Evolutionary conservation across 495 filamentous ascomycete species (phyloP), one percentile per base, ranked within the genome.

Genomic region (Penicillium arizonense): DNA sequence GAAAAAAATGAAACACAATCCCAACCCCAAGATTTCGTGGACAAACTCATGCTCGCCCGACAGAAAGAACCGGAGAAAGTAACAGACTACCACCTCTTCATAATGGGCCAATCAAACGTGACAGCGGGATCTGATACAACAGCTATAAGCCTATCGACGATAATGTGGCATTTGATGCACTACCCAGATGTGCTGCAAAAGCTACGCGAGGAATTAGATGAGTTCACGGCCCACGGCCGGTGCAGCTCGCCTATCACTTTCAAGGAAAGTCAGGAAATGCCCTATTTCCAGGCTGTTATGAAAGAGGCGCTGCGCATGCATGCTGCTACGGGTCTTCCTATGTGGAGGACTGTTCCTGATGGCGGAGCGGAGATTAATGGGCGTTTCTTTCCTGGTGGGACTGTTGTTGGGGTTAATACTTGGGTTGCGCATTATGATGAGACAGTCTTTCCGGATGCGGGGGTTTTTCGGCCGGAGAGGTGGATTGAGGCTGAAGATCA

Each of bases 101-200:
- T 76, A 44, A 74, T 73, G 63, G 77, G 72, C 28, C 61, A 69
- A 44, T 77, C 73, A 12, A 83, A 83, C 58, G 70, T 85, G 5
- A 58, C 69, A 4, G 82, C 82, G 1, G 82, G 82, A 0, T 77
- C 73, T 3, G 82, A 86, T 53, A 84, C 82, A 0, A 82, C 77
- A 0, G 76, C 76, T 3, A 79, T 80, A 52, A 73, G 69, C 18
- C 64, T 84, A 1, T 74, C 69, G 3, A 56, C 71, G 5, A 75
- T 80, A 4, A 66, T 84, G 42, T 82, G 83, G 61, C 53, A 77
- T 50, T 67, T 85, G 5, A 43, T 78, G 10, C 72, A 68, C 42
- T 57, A 74, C 37, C 74, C 75, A 0, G 34, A 46, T 0, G 62
- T 63, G 0, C 54, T 80, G 3, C 26, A 48, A 0, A 75, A 72